phyloP scores from a whole-genome alignment of 257 asterid species.

The Verbena officinalis region DNA sequence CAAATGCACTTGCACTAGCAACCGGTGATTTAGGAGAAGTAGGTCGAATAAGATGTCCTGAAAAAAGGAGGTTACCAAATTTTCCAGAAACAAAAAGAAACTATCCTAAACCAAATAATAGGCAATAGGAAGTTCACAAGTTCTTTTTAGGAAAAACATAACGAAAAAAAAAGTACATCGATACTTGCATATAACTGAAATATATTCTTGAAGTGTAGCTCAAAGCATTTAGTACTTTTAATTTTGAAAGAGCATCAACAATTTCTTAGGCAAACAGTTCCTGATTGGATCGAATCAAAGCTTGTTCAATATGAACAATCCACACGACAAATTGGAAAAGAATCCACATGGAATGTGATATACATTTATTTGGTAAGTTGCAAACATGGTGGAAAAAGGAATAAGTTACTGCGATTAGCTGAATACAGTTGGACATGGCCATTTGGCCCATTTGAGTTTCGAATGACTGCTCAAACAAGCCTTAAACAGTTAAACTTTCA shows the following conservation, averaged over 20 bases:
- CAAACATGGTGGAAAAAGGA: too few species aligned
- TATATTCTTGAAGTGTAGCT: background rate
- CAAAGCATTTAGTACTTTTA: background rate
- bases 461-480: background rate
- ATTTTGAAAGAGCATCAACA: background rate
- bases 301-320: background rate
- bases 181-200: background rate
- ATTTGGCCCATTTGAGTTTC: background rate
- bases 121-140: too few species aligned
- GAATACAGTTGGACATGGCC: background rate
- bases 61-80: constrained; percentile 13
- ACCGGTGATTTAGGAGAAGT: constrained; percentile 77
- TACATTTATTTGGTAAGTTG: too few species aligned
- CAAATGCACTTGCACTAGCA: constrained; percentile 73
- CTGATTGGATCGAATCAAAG: background rate
- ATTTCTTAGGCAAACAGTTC: background rate
- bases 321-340: background rate
- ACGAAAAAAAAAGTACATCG: background rate
- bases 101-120: constrained; percentile 1
- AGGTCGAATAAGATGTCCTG: constrained; percentile 53
- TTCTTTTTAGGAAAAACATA: background rate
- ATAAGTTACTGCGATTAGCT: background rate
- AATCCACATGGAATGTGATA: background rate
- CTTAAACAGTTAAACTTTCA: background rate
- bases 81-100: constrained; percentile 14